These are phyloP conservation scores for Paralagenidium karlingii DNA, from an alignment of 352 stramenopile genomes.

Conservation along the genomic window DNA sequence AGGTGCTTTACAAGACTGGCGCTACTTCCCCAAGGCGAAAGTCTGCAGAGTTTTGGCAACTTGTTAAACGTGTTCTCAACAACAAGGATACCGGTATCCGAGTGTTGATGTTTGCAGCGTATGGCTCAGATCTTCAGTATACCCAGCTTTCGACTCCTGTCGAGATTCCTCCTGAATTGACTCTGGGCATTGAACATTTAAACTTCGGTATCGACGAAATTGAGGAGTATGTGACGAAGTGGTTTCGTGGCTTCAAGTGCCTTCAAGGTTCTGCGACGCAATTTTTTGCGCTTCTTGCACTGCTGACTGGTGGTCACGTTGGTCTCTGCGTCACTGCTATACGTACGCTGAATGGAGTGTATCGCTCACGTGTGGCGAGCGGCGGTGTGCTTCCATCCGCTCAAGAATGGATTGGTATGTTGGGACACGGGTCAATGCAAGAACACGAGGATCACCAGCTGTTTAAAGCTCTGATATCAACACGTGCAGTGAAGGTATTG, in stretches of 20 bases:
- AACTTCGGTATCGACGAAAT: neutral
- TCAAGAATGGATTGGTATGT: constrained; percentile 4
- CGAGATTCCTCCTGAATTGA: neutral
- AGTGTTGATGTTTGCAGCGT: constrained; percentile 9
- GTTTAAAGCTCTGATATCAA: constrained; percentile 6
- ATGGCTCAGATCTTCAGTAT: constrained; percentile 5
- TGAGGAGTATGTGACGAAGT: neutral
- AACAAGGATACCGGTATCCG: neutral
- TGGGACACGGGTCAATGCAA: constrained; percentile 1
- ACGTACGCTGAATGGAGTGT: constrained; percentile 1
- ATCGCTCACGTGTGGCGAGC: neutral
- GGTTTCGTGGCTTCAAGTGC: constrained; percentile 1
- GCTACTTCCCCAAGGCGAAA: constrained; percentile 1
- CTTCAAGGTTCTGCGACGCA: neutral
- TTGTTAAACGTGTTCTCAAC: constrained; percentile 2
- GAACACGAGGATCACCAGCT: neutral
- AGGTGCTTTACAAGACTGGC: constrained; percentile 2
- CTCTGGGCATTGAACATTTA: constrained; percentile 5
- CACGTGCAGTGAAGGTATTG: constrained; percentile 4
- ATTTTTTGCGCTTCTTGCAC: constrained; percentile 2
- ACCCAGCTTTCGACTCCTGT: neutral
- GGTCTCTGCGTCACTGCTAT: constrained; percentile 4
- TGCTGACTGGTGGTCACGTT: constrained; percentile 6
- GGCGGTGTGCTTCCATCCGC: constrained; percentile 1
- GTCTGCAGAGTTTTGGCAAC: constrained; percentile 1